Percentiles rank a stretch among this genome's conserved stretches.
These are phyloP conservation scores for Suillus brevipes DNA, from an alignment of 768 basidiomycete genomes.

Conservation along the genomic window DNA sequence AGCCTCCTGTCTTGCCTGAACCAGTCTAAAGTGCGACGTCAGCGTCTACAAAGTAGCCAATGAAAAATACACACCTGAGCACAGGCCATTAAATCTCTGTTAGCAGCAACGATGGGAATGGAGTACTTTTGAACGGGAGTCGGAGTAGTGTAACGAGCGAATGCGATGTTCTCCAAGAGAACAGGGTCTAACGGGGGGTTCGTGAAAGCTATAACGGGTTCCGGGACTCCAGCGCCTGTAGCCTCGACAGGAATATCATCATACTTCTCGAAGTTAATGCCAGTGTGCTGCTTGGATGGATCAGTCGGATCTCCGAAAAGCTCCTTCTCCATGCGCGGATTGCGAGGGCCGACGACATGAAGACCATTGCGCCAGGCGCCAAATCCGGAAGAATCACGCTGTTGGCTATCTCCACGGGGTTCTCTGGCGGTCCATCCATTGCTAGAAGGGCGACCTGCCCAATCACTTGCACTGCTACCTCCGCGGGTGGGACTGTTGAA, in stretches of 20 bases:
- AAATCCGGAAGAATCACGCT: conserved; percentile 47
- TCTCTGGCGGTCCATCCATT: conserved; percentile 41
- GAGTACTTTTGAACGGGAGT: conserved; percentile 99
- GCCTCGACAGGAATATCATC: conserved; percentile 99
- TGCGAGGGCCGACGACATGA: conserved; percentile 82
- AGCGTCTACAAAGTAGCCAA: conserved; percentile 17
- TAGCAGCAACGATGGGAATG: conserved; percentile 92
- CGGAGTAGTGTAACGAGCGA: conserved; percentile 90
- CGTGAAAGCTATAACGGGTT: conserved; percentile 86
- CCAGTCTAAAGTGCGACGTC: conserved; percentile 68
- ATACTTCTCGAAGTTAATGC: conserved; percentile 99
- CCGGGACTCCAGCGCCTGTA: conserved; percentile 95
- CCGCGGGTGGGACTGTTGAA: conserved; percentile 33
- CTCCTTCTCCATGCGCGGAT: conserved; percentile 91
- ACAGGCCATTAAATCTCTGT: conserved; percentile 92
- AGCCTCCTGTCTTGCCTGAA: conserved; percentile 98
- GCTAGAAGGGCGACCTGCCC: conserved; percentile 40
- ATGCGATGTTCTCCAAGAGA: conserved; percentile 91
- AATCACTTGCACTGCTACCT: conserved; percentile 34
- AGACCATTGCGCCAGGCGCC: conserved; percentile 90
- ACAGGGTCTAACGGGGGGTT: conserved; percentile 89
- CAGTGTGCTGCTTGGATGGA: conserved; percentile 87
- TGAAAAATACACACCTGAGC: conserved; percentile 63
- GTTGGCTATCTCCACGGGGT: conserved; percentile 35
- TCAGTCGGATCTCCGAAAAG: conserved; percentile 90